Evolutionary conservation across 108 stramenopile species (phyloP).

Genomic region (Nannochloropsis oceanica): DNA sequence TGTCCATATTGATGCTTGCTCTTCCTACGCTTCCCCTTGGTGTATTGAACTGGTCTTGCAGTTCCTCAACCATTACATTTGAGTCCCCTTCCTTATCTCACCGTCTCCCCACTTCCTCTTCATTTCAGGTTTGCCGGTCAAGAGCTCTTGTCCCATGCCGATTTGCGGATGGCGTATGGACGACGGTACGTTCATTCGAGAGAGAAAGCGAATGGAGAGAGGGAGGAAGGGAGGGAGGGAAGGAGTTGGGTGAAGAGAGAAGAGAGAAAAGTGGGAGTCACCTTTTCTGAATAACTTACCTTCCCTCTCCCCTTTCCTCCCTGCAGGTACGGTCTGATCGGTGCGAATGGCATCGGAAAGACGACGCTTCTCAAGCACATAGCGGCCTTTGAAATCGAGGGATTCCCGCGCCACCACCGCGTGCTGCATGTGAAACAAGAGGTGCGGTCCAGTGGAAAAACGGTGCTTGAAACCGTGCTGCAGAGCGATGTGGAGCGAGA

Average conservation of each 20-base stretch:
- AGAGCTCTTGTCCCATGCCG: background rate
- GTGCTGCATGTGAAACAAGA: conserved; percentile 68
- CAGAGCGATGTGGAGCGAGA: conserved; percentile 49
- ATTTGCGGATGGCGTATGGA: background rate
- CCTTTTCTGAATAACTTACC: background rate
- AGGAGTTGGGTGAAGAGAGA: too few species aligned
- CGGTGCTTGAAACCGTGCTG: conserved; percentile 40
- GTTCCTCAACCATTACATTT: too few species aligned
- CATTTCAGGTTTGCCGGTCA: background rate
- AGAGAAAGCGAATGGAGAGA: too few species aligned
- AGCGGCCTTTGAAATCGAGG: conserved; percentile 41
- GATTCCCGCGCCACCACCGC: conserved; percentile 45
- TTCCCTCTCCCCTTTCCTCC: background rate
- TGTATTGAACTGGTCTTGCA: background rate
- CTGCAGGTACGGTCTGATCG: conserved; percentile 63
- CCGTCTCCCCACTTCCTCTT: too few species aligned
- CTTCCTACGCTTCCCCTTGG: background rate
- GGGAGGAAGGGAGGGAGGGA: too few species aligned
- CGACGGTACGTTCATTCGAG: background rate
- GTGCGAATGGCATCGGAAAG: conserved; percentile 73
- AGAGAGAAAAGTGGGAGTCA: too few species aligned
- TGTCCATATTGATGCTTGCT: background rate
- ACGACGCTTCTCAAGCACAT: conserved; percentile 56
- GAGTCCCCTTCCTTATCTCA: too few species aligned
- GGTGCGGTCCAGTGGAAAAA: conserved; percentile 35